Conservation (phyloP, 495 filamentous ascomycete species). For the Rhizodiscina lignyota region DNA sequence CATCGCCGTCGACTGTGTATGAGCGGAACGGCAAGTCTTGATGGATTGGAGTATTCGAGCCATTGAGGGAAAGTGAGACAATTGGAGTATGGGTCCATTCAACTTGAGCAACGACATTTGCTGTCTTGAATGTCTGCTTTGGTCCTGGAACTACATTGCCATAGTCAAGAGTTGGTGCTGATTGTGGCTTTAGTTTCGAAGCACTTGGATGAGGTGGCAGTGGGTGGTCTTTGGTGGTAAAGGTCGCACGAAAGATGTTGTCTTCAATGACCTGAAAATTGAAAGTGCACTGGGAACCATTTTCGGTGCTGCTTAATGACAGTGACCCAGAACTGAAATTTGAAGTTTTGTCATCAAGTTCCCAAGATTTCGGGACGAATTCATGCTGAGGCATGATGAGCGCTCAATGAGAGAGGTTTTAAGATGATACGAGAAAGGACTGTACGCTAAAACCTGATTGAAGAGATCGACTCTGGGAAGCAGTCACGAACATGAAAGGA, state of each 20-base stretch:
- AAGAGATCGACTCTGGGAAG: too few relatives aligned
- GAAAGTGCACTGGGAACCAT: conserved; percentile 30
- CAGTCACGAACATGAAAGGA: too few relatives aligned
- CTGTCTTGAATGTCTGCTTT: conserved; percentile 27
- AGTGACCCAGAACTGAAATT: conserved; percentile 8
- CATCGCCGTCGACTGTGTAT: conserved; percentile 39
- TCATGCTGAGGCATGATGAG: conserved; percentile 43
- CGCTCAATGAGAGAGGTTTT: too few relatives aligned
- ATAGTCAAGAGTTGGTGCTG: conserved; percentile 7
- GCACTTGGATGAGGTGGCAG: conserved; percentile 44
- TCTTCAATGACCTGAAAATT: conserved; percentile 39
- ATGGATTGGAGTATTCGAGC: conserved; percentile 31
- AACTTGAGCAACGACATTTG: conserved; percentile 30
- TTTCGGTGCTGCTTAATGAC: conserved; percentile 25
- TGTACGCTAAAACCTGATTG: too few relatives aligned
- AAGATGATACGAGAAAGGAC: too few relatives aligned
- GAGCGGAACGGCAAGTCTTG: conserved; percentile 43
- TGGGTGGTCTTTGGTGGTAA: conserved; percentile 38
- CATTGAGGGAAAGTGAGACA: conserved; percentile 36
- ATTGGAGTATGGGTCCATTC: conserved; percentile 39
- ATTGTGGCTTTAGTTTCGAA: conserved; percentile 24
- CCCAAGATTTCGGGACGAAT: conserved; percentile 27
- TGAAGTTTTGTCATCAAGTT: conserved; percentile 11
- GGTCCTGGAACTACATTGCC: conserved; percentile 14
- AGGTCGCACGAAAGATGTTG: conserved; percentile 48